Percentiles rank a stretch among this genome's conserved stretches.
These are phyloP conservation scores for Thielaviopsis musarum DNA, from an alignment of 2,329 filamentous ascomycete genomes.

Conservation along the genomic window DNA sequence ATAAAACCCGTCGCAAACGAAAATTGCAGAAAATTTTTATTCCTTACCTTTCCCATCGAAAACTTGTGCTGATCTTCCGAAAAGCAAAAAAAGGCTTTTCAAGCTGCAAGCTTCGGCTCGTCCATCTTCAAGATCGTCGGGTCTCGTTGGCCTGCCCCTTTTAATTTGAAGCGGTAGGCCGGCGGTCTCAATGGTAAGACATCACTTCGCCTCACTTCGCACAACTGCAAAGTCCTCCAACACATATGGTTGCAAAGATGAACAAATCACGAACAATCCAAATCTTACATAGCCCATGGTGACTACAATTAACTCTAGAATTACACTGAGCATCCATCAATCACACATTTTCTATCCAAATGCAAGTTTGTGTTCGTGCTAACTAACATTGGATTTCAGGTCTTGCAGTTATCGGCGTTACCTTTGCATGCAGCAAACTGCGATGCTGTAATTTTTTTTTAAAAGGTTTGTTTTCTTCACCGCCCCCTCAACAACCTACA, in stretches of 20 bases:
- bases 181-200: conserved; percentile 2
- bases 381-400: conserved; percentile 1
- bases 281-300: conserved; percentile 42
- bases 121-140: not conserved
- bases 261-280: conserved; percentile 40
- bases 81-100: not conserved
- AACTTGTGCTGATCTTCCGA: not conserved
- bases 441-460: conserved; percentile 5
- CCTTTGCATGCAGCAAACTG: not conserved
- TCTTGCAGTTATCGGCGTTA: not conserved
- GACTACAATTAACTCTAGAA: conserved; percentile 33
- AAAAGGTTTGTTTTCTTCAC: conserved; percentile 29
- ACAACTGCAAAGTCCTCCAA: not conserved
- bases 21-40: conserved; percentile 11
- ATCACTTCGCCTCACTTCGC: not conserved
- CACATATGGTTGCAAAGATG: conserved; percentile 17
- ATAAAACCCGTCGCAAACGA: conserved; percentile 6
- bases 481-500: conserved; percentile 15
- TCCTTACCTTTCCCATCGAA: not conserved
- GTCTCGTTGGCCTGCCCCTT: conserved; percentile 2
- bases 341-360: not conserved
- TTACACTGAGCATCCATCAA: conserved; percentile 34
- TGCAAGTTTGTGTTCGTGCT: conserved; percentile 3
- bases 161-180: conserved; percentile 3
- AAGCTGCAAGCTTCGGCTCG: conserved; percentile 2